These are phyloP conservation scores for Alternaria conjuncta DNA, from an alignment of 2,329 filamentous ascomycete species.

Conservation along the genomic window DNA sequence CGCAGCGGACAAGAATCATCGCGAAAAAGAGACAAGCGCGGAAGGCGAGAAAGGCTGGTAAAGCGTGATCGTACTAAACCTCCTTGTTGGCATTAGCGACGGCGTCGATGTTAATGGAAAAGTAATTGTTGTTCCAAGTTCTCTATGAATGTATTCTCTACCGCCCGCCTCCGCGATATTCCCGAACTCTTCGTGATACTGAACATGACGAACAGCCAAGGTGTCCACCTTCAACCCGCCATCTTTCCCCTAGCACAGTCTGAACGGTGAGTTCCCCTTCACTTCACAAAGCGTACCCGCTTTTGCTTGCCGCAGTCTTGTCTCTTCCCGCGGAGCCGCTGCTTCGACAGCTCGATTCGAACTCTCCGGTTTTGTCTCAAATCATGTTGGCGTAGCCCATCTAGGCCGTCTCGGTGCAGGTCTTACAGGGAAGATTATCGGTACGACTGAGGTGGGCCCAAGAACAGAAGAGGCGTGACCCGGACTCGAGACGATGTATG, in stretches of 20 bases:
- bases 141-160: not conserved
- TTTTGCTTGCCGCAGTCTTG: not conserved
- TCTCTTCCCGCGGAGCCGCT: not conserved
- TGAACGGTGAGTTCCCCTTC: not conserved
- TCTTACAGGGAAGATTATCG: not conserved
- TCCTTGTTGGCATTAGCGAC: slow-evolving; percentile 18
- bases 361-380: not conserved
- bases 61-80: slow-evolving; percentile 44
- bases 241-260: not conserved
- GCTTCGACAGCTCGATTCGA: not conserved
- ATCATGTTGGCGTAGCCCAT: not conserved
- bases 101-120: slow-evolving; percentile 13
- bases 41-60: slow-evolving; percentile 63
- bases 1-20: slow-evolving; percentile 78
- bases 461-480: not conserved
- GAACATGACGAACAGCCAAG: not conserved
- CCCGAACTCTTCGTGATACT: not conserved
- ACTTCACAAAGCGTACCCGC: not conserved
- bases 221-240: not conserved
- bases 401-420: not conserved
- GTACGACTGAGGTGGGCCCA: not conserved
- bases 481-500: not conserved
- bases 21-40: slow-evolving; percentile 82
- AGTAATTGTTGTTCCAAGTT: not conserved
- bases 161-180: not conserved